Conservation (phyloP, 2,329 filamentous ascomycete species). For the Fusarium mundagurra region DNA sequence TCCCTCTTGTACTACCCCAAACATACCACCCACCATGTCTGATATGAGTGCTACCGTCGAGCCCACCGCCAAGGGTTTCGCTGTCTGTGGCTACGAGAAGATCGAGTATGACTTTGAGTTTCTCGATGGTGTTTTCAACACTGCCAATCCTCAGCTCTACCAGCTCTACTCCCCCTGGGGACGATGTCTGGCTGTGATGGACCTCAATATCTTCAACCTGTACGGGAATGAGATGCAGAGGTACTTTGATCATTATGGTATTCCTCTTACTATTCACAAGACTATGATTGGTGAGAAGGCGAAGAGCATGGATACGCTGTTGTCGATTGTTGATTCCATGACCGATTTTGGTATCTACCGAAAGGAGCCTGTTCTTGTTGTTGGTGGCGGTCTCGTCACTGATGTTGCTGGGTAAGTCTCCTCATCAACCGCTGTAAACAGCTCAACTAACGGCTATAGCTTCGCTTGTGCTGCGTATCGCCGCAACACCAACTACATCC, state of each 20-base stretch:
- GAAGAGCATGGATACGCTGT: conserved; percentile 75
- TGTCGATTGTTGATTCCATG: conserved; percentile 78
- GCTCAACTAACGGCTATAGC: conserved; percentile 48
- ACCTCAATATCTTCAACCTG: conserved; percentile 75
- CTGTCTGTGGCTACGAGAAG: conserved; percentile 79
- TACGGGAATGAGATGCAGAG: conserved; percentile 73
- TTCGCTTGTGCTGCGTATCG: conserved; percentile 78
- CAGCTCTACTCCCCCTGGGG: conserved; percentile 73
- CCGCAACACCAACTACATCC: conserved; percentile 78
- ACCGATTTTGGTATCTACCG: conserved; percentile 76
- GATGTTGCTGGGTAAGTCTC: conserved; percentile 75
- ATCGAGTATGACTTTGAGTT: conserved; percentile 81
- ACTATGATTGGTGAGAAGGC: conserved; percentile 81
- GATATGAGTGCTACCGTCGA: conserved; percentile 73
- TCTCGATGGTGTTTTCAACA: conserved; percentile 74
- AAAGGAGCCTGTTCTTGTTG: conserved; percentile 74
- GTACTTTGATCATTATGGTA: conserved; percentile 73
- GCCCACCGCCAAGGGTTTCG: conserved; percentile 72
- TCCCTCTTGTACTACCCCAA: not conserved
- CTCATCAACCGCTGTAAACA: conserved; percentile 37
- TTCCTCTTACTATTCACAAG: conserved; percentile 73
- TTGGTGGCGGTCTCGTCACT: conserved; percentile 76
- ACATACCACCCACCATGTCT: conserved; percentile 63
- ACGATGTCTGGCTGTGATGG: conserved; percentile 74
- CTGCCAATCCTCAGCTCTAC: conserved; percentile 68